A percentile compares a stretch with the other conserved stretches of the same genome.
Evolutionary conservation across 23 red algal genomes (phyloP).

Genomic region (Gracilaria vermiculophylla): DNA sequence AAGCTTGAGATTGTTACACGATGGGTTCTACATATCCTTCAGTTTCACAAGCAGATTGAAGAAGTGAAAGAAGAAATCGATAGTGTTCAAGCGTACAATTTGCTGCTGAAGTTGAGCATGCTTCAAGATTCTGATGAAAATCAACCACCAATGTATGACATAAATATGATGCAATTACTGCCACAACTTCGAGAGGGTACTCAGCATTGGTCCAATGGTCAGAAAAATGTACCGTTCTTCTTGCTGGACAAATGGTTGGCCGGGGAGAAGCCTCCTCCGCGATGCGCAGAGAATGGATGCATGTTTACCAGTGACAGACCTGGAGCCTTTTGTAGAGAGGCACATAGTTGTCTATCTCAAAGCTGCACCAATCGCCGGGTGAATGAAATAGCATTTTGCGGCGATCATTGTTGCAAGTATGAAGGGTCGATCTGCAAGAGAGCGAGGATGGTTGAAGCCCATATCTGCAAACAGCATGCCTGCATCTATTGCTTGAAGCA

Average conservation of each 20-base stretch:
- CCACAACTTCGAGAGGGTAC: neutral
- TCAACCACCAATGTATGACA: neutral
- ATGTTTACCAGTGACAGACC: neutral
- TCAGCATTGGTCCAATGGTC: constrained; percentile 27
- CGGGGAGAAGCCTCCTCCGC: constrained; percentile 24
- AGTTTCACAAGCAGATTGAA: neutral
- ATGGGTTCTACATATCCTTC: constrained; percentile 18
- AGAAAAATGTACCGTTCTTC: neutral
- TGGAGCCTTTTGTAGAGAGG: neutral
- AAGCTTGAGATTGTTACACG: neutral
- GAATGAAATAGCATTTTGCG: neutral
- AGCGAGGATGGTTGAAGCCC: neutral
- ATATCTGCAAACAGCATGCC: constrained; percentile 11
- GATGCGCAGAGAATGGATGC: constrained; percentile 33
- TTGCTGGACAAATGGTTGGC: constrained; percentile 32
- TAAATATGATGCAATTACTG: neutral
- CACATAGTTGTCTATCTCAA: neutral
- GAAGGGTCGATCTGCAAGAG: neutral
- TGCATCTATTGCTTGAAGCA: neutral
- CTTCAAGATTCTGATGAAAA: neutral
- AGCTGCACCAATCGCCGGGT: neutral
- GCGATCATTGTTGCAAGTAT: constrained; percentile 8
- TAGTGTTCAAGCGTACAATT: neutral
- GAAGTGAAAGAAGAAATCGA: neutral
- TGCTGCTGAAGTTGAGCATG: neutral